Percentiles rank a stretch among this genome's conserved stretches.
These are phyloP conservation scores for Colletotrichum chlorophyti DNA, from an alignment of 2,329 filamentous ascomycete genomes.

Conservation along the genomic window DNA sequence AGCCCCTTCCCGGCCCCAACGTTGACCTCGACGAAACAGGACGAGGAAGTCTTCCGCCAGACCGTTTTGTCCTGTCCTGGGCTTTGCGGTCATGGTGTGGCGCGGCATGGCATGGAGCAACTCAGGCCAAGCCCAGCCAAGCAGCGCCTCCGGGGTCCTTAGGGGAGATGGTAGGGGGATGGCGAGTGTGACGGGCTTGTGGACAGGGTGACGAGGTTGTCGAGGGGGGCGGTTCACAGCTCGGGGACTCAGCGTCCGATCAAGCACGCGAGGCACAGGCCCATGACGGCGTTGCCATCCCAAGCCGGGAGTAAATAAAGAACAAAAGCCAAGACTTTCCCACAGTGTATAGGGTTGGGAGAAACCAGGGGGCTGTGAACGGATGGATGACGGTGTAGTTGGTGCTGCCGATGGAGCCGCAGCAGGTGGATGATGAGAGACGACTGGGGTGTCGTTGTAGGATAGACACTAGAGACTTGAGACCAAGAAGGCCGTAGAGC, in stretches of 20 bases:
- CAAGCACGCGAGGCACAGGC: slow-evolving; percentile 31
- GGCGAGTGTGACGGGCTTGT: not conserved
- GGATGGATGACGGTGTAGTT: slow-evolving; percentile 17
- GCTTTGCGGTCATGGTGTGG: not conserved
- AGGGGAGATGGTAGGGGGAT: not conserved
- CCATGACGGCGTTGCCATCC: slow-evolving; percentile 32
- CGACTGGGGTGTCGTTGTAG: not conserved
- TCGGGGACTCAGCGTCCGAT: slow-evolving; percentile 28
- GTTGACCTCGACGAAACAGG: slow-evolving; percentile 29
- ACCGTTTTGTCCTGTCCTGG: slow-evolving; percentile 10
- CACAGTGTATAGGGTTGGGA: slow-evolving; percentile 7
- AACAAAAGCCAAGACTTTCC: slow-evolving; percentile 29
- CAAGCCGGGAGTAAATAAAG: slow-evolving; percentile 29
- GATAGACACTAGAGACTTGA: too few species aligned
- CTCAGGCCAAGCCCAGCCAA: slow-evolving; percentile 22
- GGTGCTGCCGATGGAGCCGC: slow-evolving; percentile 19
- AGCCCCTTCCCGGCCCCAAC: slow-evolving; percentile 23
- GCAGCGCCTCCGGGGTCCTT: slow-evolving; percentile 8
- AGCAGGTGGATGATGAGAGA: not conserved
- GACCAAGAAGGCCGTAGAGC: too few species aligned
- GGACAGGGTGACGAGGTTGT: slow-evolving; percentile 5
- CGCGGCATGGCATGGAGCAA: too few species aligned
- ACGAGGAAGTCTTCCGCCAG: slow-evolving; percentile 26
- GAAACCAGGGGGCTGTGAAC: slow-evolving; percentile 14
- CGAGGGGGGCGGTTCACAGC: slow-evolving; percentile 17